Evolutionary conservation across 1,284 basidiomycete genomes (phyloP).

Genomic region (Cutaneotrichosporon dermatis): DNA sequence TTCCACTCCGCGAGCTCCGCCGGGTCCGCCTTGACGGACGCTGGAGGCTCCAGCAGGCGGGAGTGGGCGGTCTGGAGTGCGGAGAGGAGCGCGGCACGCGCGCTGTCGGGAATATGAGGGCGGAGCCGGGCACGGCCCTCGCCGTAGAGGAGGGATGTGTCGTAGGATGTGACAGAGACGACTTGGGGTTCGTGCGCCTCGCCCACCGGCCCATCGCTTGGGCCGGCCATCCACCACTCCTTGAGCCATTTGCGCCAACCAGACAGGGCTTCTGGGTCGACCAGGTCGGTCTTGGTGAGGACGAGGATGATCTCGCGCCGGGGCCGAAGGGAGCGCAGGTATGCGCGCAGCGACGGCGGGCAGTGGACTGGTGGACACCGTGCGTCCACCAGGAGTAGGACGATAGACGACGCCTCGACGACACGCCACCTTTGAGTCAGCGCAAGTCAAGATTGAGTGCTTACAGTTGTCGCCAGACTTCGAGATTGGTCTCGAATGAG

Average conservation of each 20-base stretch:
- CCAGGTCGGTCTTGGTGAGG: constrained; percentile 77
- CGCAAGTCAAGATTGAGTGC: constrained; percentile 45
- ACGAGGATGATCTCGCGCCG: constrained; percentile 66
- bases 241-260: constrained; percentile 68
- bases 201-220: too few species aligned
- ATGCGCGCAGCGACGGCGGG: constrained; percentile 53
- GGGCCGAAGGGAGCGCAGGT: constrained; percentile 49
- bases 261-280: constrained; percentile 56
- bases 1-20: constrained; percentile 62
- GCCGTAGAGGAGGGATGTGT: constrained; percentile 50
- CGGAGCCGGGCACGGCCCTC: constrained; percentile 5
- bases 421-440: constrained; percentile 67
- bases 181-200: constrained; percentile 45
- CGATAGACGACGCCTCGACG: constrained; percentile 74
- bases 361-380: constrained; percentile 68
- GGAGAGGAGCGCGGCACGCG: constrained; percentile 57
- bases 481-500: constrained; percentile 80
- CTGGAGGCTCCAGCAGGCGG: constrained; percentile 66
- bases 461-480: constrained; percentile 75
- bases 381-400: constrained; percentile 78
- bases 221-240: constrained; percentile 45
- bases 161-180: constrained; percentile 70
- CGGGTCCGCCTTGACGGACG: constrained; percentile 55
- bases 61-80: constrained; percentile 65
- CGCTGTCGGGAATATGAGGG: constrained; percentile 54